Base-by-base conservation (phyloP, 2,329 filamentous ascomycete genomes). In the Colletotrichum sp. region DNA sequence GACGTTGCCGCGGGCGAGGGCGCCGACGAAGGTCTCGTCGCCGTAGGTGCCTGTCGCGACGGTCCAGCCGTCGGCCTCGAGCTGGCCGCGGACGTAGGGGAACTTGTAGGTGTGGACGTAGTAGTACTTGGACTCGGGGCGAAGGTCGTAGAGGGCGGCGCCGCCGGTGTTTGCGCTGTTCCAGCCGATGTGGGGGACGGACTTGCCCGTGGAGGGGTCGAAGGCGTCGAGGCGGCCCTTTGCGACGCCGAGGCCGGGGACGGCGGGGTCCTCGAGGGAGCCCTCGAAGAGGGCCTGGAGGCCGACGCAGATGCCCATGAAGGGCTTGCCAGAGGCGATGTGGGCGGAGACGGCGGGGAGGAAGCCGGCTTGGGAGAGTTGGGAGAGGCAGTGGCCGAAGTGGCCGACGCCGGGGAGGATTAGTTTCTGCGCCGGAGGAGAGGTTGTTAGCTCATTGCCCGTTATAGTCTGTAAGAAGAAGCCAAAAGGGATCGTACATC, bases 121-220 rank as follows among this genome's bases (percentile, higher is more conserved):
- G 87, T 99, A 99, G 88, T 99, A 99, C 85, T 99, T 99, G 82
- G 95, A 98, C 69, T 90, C 90, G 1, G 95, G 93, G 32, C 91
- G 88, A 70, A 99, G 86, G 73, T 94, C 96, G 84, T 96, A 98
- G 74, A 99, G 90, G 79, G 83, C 83, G 74, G 82, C 85, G 76
- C 84, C 87, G 76, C 80, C 86, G 2, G 93, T 92, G 80, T 93
- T 93, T 60, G 98, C 97, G 79, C 93, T 96, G 86, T 99, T 99
- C 97, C 97, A 99, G 71, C 97, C 97, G 84, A 99, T 99, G 86
- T 99, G 98, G 52, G 97, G 97, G n/a, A 99, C 98, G 48, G 96
- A 93, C 87, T 99, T 99, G 43, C 43, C 43, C 80, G 91, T 87
- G 36, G 85, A 84, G 83, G 95, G 92, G 82, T 95, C 88, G 86